phyloP scores from a whole-genome alignment of 2,329 filamentous ascomycete species.

The Fonsecaea multimorphosa region DNA sequence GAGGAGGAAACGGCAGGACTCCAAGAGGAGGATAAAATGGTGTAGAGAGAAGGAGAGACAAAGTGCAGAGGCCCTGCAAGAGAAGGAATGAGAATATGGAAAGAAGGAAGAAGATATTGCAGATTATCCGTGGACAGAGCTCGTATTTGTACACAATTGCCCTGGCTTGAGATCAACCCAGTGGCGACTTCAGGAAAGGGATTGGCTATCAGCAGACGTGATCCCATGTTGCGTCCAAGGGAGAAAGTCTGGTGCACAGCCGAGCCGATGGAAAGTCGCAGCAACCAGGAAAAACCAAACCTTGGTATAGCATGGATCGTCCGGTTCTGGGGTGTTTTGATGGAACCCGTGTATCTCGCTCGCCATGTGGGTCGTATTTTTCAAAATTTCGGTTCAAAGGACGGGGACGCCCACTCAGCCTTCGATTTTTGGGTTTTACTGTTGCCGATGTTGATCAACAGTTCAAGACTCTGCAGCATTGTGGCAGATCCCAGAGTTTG shows the following conservation, averaged over 20 bases:
- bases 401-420: not conserved
- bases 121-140: not conserved
- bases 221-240: not conserved
- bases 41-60: not conserved
- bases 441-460: not conserved
- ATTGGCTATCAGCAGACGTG: not conserved
- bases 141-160: slow-evolving; percentile 34
- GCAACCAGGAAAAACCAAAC: not conserved
- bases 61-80: not conserved
- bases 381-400: not conserved
- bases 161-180: slow-evolving; percentile 38
- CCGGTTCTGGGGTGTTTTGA: not conserved
- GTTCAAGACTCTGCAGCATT: not conserved
- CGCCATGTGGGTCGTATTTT: not conserved
- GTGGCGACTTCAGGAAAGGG: not conserved
- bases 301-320: not conserved
- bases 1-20: not conserved
- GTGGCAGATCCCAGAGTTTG: not conserved
- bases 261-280: not conserved
- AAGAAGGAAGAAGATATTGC: not conserved
- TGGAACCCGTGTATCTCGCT: not conserved
- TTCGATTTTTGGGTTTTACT: not conserved
- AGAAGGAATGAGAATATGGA: not conserved
- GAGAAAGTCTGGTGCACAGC: not conserved
- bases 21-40: not conserved